phyloP scores from a whole-genome alignment of 192 early-diverging fungal genomes.

The Gaertneriomyces semiglobifer region DNA sequence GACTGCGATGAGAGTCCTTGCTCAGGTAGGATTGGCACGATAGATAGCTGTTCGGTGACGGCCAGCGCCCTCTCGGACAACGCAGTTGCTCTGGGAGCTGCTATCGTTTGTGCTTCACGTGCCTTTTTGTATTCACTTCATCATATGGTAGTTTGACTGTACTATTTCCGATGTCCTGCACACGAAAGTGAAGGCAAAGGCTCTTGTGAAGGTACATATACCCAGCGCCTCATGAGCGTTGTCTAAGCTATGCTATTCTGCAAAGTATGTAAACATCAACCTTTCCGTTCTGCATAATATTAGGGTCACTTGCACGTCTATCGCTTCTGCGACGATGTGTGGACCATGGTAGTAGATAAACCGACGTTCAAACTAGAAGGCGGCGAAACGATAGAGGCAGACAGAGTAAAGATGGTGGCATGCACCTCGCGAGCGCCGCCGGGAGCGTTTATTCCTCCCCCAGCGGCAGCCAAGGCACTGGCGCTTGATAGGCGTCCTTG shows the following conservation, averaged over 20 bases:
- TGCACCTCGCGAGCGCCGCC: slow-evolving; percentile 61
- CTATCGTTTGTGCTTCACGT: background rate
- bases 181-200: slow-evolving; percentile 70
- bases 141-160: slow-evolving; percentile 63
- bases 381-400: slow-evolving; percentile 69
- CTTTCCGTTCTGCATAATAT: background rate
- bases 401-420: slow-evolving; percentile 95
- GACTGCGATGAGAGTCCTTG: slow-evolving; percentile 78
- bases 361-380: slow-evolving; percentile 84
- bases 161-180: slow-evolving; percentile 88
- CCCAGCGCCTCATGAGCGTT: background rate
- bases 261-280: background rate
- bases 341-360: slow-evolving; percentile 90
- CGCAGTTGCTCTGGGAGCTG: background rate
- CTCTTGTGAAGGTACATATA: slow-evolving; percentile 71
- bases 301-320: slow-evolving; percentile 87
- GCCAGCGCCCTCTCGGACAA: too few relatives aligned
- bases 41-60: background rate
- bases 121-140: background rate
- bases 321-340: slow-evolving; percentile 96
- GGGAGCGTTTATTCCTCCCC: background rate
- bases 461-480: background rate
- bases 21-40: slow-evolving; percentile 53
- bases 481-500: too few relatives aligned
- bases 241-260: background rate